These are phyloP conservation scores for Claviceps africana DNA, from an alignment of 2,329 filamentous ascomycete species.

Conservation along the genomic window DNA sequence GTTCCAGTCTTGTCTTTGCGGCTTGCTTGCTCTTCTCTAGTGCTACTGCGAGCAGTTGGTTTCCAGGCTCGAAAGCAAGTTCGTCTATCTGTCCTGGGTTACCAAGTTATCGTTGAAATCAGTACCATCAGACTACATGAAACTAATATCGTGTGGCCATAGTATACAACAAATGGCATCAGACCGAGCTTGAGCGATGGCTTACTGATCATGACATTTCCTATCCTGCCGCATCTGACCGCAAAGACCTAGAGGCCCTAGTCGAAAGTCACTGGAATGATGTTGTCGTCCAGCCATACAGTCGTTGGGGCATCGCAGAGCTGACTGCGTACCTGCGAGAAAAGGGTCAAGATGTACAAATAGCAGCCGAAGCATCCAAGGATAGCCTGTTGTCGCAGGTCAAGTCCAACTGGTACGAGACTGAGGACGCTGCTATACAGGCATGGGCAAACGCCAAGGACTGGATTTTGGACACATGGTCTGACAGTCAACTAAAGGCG, in stretches of 20 bases:
- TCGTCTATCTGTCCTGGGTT: slow-evolving; percentile 20
- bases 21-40: slow-evolving; percentile 58
- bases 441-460: slow-evolving; percentile 62
- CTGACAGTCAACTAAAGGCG: slow-evolving; percentile 81
- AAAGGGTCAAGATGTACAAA: slow-evolving; percentile 57
- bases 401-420: slow-evolving; percentile 62
- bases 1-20: slow-evolving; percentile 55
- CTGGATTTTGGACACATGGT: slow-evolving; percentile 94
- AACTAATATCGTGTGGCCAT: slow-evolving; percentile 1
- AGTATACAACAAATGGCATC: slow-evolving; percentile 99
- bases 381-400: slow-evolving; percentile 56
- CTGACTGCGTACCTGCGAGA: slow-evolving; percentile 52
- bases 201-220: slow-evolving; percentile 83
- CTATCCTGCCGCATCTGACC: slow-evolving; percentile 78
- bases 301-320: slow-evolving; percentile 58
- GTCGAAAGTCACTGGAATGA: slow-evolving; percentile 81
- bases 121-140: neutral
- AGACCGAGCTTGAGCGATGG: slow-evolving; percentile 95
- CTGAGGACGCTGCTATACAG: slow-evolving; percentile 59
- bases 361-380: slow-evolving; percentile 51
- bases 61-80: slow-evolving; percentile 63
- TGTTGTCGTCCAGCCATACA: slow-evolving; percentile 62
- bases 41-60: slow-evolving; percentile 66
- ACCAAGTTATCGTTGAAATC: no score
- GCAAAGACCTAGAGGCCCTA: slow-evolving; percentile 86